Evolutionary conservation across 2,329 filamentous ascomycete genomes (phyloP).

Genomic region (Aspergillus clavatus): DNA sequence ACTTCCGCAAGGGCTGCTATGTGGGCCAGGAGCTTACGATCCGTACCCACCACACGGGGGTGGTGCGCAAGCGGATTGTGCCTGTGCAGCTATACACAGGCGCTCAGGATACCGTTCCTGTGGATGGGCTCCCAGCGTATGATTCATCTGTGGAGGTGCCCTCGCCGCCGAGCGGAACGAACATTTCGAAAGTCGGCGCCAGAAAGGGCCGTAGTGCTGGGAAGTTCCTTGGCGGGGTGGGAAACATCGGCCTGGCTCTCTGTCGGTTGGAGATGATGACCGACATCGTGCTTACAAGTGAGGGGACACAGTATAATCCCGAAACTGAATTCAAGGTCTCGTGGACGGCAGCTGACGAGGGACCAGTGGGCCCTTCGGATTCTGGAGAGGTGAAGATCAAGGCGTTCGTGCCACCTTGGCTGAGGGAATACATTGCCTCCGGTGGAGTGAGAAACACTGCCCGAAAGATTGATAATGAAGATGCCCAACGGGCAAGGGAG

Average conservation of each 20-base stretch:
- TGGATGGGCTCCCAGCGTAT: conserved; percentile 48
- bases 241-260: conserved; percentile 80
- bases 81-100: conserved; percentile 68
- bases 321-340: conserved; percentile 59
- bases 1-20: conserved; percentile 96
- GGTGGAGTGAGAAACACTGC: conserved; percentile 35
- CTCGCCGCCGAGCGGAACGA: conserved; percentile 39
- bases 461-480: conserved; percentile 18
- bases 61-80: conserved; percentile 84
- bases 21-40: conserved; percentile 96
- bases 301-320: conserved; percentile 56
- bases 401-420: conserved; percentile 82
- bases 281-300: conserved; percentile 65
- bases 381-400: conserved; percentile 55
- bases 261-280: conserved; percentile 92
- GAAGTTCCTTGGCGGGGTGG: conserved; percentile 72
- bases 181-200: conserved; percentile 50
- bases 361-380: conserved; percentile 24
- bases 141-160: conserved; percentile 22
- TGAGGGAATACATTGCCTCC: conserved; percentile 42
- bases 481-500: conserved; percentile 32
- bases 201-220: conserved; percentile 65
- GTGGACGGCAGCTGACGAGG: conserved; percentile 45
- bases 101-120: conserved; percentile 35
- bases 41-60: conserved; percentile 86